These are phyloP conservation scores for Leptodermis oblonga DNA, from an alignment of 257 asterid species.

Conservation along the genomic window DNA sequence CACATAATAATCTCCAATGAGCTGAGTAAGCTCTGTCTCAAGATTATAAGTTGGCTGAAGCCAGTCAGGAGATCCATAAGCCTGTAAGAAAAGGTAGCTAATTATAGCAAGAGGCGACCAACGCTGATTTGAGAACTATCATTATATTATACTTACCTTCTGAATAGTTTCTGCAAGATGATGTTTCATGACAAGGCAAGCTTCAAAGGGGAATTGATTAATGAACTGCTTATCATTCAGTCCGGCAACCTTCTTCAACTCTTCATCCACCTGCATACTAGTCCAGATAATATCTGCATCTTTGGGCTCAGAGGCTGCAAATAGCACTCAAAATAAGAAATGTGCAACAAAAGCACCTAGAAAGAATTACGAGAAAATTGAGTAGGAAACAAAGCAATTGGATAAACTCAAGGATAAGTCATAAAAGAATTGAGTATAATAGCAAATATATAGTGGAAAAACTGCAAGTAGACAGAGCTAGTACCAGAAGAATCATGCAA, in stretches of 20 bases:
- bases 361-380: neutral
- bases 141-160: slow-evolving; percentile 42
- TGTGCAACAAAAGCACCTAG: neutral
- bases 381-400: neutral
- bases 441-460: neutral
- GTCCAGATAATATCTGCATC: slow-evolving; percentile 95
- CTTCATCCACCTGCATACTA: slow-evolving; percentile 78
- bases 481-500: neutral
- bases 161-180: slow-evolving; percentile 86
- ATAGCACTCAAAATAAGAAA: slow-evolving; percentile 1
- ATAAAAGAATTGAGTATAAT: neutral
- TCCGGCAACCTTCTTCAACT: slow-evolving; percentile 70
- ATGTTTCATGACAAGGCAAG: slow-evolving; percentile 97
- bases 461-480: neutral
- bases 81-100: slow-evolving; percentile 40
- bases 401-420: neutral
- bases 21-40: slow-evolving; percentile 80
- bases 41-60: slow-evolving; percentile 94
- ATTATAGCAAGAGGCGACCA: slow-evolving; percentile 20
- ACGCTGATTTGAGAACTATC: neutral
- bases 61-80: slow-evolving; percentile 86
- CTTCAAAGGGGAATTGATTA: slow-evolving; percentile 95
- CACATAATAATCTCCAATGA: slow-evolving; percentile 66
- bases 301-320: slow-evolving; percentile 80
- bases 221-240: slow-evolving; percentile 68